Percentiles rank a stretch among this genome's conserved stretches.
Conservation (phyloP, 192 early-diverging fungal species). For the Lobosporangium transversale region DNA sequence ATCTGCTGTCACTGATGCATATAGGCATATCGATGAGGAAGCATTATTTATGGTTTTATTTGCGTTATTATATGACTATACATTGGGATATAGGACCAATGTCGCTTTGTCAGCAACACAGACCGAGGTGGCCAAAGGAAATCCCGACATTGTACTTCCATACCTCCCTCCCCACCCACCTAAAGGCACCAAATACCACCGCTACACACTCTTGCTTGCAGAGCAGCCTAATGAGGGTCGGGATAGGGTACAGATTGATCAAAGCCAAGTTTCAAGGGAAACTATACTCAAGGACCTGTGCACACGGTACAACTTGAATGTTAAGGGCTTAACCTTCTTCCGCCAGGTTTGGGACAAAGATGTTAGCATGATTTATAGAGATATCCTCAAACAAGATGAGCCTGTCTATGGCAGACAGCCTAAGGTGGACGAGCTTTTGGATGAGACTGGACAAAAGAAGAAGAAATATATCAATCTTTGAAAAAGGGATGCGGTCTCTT, state of each 20-base stretch:
- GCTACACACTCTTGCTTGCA: conserved; percentile 73
- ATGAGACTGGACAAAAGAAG: conserved; percentile 54
- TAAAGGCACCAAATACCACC: conserved; percentile 77
- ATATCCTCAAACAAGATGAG: conserved; percentile 59
- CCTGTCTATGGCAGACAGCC: conserved; percentile 65
- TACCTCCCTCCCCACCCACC: conserved; percentile 83
- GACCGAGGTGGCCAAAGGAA: conserved; percentile 45
- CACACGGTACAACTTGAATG: conserved; percentile 51
- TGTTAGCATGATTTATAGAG: conserved; percentile 60
- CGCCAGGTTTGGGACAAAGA: conserved; percentile 65
- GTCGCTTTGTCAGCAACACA: conserved; percentile 68
- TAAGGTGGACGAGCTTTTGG: conserved; percentile 57
- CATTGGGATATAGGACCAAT: conserved; percentile 66
- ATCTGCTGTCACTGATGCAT: too few species aligned
- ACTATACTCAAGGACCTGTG: conserved; percentile 51
- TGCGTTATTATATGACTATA: too few species aligned
- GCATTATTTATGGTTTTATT: too few species aligned
- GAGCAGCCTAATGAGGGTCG: conserved; percentile 70
- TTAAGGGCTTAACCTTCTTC: conserved; percentile 63
- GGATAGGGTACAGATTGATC: conserved; percentile 58
- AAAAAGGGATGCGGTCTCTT: not conserved
- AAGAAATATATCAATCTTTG: conserved; percentile 47
- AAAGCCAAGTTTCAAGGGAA: conserved; percentile 22
- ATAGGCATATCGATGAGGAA: too few species aligned
- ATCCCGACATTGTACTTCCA: conserved; percentile 57